These are phyloP conservation scores for Boletales sp. DNA, from an alignment of 768 basidiomycete genomes.

Conservation along the genomic window DNA sequence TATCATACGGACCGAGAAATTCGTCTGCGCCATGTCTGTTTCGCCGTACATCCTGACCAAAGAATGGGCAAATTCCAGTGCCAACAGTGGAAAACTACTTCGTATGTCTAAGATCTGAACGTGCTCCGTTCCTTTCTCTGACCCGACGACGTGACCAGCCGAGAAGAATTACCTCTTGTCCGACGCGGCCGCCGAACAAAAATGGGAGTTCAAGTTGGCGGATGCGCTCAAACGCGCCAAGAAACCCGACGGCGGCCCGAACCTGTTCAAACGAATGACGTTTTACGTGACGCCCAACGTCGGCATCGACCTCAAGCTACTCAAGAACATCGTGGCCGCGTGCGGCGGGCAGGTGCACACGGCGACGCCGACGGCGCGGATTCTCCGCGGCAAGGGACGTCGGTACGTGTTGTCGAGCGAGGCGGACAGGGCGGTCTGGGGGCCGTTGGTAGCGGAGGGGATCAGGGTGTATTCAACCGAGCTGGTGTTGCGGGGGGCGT, in stretches of 20 bases:
- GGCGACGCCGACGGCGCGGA: conserved; percentile 50
- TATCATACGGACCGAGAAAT: conserved; percentile 83
- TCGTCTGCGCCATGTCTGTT: conserved; percentile 69
- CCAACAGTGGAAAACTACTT: conserved; percentile 53
- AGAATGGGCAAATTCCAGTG: conserved; percentile 66
- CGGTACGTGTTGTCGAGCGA: conserved; percentile 65
- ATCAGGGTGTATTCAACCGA: conserved; percentile 67
- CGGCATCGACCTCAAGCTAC: conserved; percentile 49
- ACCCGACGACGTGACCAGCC: conserved; percentile 39
- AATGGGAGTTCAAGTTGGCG: conserved; percentile 60
- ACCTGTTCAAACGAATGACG: conserved; percentile 57
- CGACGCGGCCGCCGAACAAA: conserved; percentile 62
- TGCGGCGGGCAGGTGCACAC: conserved; percentile 70
- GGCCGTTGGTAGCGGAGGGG: conserved; percentile 48
- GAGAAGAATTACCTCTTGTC: conserved; percentile 55
- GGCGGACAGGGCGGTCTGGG: conserved; percentile 66
- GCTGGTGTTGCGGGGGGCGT: conserved; percentile 57
- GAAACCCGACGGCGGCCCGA: conserved; percentile 37
- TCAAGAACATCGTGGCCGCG: conserved; percentile 66
- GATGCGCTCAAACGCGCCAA: conserved; percentile 61
- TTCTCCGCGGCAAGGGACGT: conserved; percentile 44
- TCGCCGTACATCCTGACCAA: conserved; percentile 61
- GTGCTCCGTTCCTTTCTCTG: background rate
- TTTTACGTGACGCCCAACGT: conserved; percentile 79
- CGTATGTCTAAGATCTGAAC: conserved; percentile 42